These are phyloP conservation scores for Diplodia scrobiculata DNA, from an alignment of 2,329 filamentous ascomycete genomes.

Conservation along the genomic window DNA sequence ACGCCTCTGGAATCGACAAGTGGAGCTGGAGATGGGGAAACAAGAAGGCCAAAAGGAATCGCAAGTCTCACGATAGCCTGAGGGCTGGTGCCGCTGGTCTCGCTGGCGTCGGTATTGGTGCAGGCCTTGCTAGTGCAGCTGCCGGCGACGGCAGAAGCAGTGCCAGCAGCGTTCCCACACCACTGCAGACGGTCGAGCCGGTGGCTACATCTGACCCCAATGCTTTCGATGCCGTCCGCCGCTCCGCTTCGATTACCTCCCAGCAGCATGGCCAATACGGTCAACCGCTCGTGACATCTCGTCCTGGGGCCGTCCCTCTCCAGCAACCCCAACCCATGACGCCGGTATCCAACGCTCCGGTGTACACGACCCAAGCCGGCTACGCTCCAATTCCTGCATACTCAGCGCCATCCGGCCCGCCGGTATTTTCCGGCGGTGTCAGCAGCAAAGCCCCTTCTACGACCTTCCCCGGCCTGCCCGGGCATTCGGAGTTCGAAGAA, in stretches of 20 bases:
- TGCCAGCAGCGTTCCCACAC: conserved; percentile 50
- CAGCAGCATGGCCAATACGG: conserved; percentile 42
- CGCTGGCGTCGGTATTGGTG: conserved; percentile 42
- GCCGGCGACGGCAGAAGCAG: conserved; percentile 51
- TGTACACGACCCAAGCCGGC: conserved; percentile 59
- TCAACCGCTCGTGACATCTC: conserved; percentile 40
- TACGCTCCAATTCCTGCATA: conserved; percentile 42
- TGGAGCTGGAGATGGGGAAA: conserved; percentile 65
- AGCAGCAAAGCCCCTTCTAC: conserved; percentile 31
- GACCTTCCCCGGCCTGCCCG: neutral
- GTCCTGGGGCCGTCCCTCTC: conserved; percentile 62
- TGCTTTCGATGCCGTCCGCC: conserved; percentile 59
- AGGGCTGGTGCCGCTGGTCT: conserved; percentile 43
- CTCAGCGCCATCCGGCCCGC: conserved; percentile 46
- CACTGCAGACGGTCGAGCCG: conserved; percentile 67
- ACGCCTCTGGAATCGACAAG: conserved; percentile 57
- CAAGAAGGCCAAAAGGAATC: conserved; percentile 45
- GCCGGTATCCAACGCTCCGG: conserved; percentile 65
- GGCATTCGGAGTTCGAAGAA: conserved; percentile 22
- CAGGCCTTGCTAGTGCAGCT: conserved; percentile 40
- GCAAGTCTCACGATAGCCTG: conserved; percentile 38
- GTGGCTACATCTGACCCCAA: conserved; percentile 66
- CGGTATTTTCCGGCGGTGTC: conserved; percentile 43
- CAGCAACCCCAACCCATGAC: conserved; percentile 81
- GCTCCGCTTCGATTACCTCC: conserved; percentile 53